phyloP scores from a whole-genome alignment of 129 eudicot genomes.

The Glebionis coronaria region DNA sequence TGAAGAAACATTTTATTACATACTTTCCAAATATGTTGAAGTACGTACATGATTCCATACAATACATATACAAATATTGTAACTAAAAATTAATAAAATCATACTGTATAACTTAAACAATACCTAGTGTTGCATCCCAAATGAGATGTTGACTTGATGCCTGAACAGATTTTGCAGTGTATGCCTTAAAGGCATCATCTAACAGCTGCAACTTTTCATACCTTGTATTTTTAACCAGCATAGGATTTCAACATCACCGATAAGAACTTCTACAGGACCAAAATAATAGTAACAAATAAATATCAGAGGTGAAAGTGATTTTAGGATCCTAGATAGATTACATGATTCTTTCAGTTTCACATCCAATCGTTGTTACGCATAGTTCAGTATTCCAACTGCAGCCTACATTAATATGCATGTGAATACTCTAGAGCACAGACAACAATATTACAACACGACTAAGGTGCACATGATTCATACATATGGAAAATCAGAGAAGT shows the following conservation, averaged over 20 bases:
- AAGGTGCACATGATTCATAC: background rate
- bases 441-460: background rate
- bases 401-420: constrained; percentile 51
- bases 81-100: background rate
- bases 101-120: constrained; percentile 2
- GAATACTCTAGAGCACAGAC: constrained; percentile 13
- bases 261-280: background rate
- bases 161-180: constrained; percentile 79
- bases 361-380: constrained; percentile 86
- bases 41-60: background rate
- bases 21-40: background rate
- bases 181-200: constrained; percentile 97
- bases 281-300: constrained; percentile 1
- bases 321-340: constrained; percentile 26
- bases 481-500: constrained; percentile 8
- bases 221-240: constrained; percentile 47
- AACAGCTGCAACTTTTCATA: constrained; percentile 94
- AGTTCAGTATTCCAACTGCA: constrained; percentile 92
- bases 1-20: background rate
- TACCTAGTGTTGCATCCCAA: constrained; percentile 94
- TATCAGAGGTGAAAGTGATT: background rate
- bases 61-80: constrained; percentile 14
- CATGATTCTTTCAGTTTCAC: constrained; percentile 97
- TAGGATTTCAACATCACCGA: constrained; percentile 14
- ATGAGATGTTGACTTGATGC: constrained; percentile 73